phyloP scores from a whole-genome alignment of 345 rosid genomes.

The Eucalyptus erythrocorys region DNA sequence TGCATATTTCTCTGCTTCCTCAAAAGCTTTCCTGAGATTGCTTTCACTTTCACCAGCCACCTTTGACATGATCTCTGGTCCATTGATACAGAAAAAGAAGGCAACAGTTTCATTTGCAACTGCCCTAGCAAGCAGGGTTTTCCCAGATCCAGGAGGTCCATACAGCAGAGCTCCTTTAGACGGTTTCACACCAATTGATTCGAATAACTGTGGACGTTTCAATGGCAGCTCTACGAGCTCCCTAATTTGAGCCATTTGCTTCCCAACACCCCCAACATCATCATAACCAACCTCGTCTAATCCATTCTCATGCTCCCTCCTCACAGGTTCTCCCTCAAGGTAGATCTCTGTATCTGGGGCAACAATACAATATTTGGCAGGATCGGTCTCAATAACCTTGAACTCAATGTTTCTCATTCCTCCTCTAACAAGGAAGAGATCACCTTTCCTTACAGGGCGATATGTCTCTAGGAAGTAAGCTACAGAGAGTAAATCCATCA shows the following conservation, averaged over 20 bases:
- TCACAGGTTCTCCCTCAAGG: conserved; percentile 91
- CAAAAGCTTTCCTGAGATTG: conserved; percentile 88
- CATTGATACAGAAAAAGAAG: conserved; percentile 88
- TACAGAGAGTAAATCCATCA: conserved; percentile 7
- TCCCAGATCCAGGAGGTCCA: conserved; percentile 84
- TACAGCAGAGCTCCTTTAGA: conserved; percentile 80
- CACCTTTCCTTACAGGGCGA: conserved; percentile 94
- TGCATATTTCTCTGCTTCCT: conserved; percentile 94
- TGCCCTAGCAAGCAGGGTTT: conserved; percentile 94
- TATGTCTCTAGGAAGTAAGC: conserved; percentile 94
- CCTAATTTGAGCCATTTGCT: conserved; percentile 97
- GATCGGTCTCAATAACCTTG: conserved; percentile 83
- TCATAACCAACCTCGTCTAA: conserved; percentile 92
- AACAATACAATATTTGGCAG: conserved; percentile 80
- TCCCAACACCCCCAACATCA: conserved; percentile 97
- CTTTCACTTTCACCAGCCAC: conserved; percentile 98
- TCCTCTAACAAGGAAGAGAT: conserved; percentile 86
- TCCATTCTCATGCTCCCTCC: conserved; percentile 82
- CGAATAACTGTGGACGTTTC: conserved; percentile 87
- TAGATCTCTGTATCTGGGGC: conserved; percentile 94
- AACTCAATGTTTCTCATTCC: conserved; percentile 94
- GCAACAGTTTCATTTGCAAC: conserved; percentile 96
- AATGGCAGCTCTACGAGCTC: conserved; percentile 89
- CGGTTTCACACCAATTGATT: conserved; percentile 95
- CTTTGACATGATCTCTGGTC: conserved; percentile 94